Percentiles rank a stretch among this genome's conserved stretches.
These are phyloP conservation scores for Pecoramyces ruminantium DNA, from an alignment of 192 early-diverging fungal species.

Conservation along the genomic window DNA sequence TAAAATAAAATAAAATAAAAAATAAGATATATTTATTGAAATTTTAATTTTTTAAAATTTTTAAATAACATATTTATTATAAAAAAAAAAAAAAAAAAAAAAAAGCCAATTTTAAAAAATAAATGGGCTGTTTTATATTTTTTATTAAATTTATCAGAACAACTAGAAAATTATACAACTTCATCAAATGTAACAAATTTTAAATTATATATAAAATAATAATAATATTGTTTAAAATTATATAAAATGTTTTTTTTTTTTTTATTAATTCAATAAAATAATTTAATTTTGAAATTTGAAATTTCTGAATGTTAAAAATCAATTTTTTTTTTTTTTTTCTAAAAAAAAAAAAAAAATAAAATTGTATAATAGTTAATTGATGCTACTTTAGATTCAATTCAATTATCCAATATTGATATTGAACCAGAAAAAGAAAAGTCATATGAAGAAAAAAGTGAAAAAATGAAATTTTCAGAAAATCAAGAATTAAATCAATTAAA, in stretches of 20 bases:
- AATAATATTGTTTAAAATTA: no score
- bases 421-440: constrained; percentile 1
- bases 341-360: no score
- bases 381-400: not conserved
- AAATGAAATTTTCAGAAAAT: not conserved
- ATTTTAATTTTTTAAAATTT: no score
- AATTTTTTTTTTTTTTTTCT: no score
- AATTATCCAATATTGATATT: not conserved
- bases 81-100: no score
- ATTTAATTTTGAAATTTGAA: not conserved
- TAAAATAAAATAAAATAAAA: no score
- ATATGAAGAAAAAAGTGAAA: constrained; percentile 4
- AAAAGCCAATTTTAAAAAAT: constrained; percentile 20
- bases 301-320: no score
- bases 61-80: no score
- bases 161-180: not conserved
- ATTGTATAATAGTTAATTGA: not conserved
- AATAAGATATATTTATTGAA: no score
- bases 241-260: constrained; percentile 10
- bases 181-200: not conserved
- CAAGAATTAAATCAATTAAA: constrained; percentile 5
- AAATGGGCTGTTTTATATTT: constrained; percentile 45
- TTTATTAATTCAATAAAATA: not conserved
- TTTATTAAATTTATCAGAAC: constrained; percentile 21
- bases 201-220: no score